These are phyloP conservation scores for Dentipellis sp. DNA, from an alignment of 768 basidiomycete genomes.

Conservation along the genomic window DNA sequence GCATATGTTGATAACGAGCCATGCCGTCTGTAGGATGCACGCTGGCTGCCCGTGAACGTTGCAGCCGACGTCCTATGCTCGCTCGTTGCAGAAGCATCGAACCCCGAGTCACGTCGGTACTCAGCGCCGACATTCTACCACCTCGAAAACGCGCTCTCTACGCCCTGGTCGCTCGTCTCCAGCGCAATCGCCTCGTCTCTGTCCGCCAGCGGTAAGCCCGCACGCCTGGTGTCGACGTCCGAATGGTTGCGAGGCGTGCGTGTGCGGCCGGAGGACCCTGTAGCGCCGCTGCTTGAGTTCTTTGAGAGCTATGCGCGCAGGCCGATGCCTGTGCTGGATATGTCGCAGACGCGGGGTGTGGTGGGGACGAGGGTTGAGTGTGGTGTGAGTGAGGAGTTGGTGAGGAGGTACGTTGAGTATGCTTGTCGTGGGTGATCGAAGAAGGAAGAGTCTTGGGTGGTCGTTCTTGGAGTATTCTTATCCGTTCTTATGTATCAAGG, in stretches of 20 bases:
- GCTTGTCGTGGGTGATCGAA: no score
- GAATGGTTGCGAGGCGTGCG: constrained; percentile 16
- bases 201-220: constrained; percentile 5
- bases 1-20: background rate
- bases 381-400: no score
- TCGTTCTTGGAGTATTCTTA: no score
- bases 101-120: constrained; percentile 3
- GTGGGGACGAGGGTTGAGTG: no score
- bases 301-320: background rate
- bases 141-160: constrained; percentile 9
- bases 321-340: no score
- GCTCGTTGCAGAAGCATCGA: constrained; percentile 1
- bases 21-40: background rate
- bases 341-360: no score
- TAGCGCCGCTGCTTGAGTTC: constrained; percentile 8
- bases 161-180: constrained; percentile 4
- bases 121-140: constrained; percentile 15
- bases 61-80: constrained; percentile 17
- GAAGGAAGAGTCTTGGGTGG: no score
- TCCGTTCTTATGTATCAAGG: no score
- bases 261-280: constrained; percentile 2
- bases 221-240: constrained; percentile 17
- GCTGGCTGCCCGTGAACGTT: constrained; percentile 18
- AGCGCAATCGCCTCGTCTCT: constrained; percentile 8
- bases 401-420: no score